Evolutionary conservation across 2,329 filamentous ascomycete species (phyloP).

Genomic region (Xylaria sp.): DNA sequence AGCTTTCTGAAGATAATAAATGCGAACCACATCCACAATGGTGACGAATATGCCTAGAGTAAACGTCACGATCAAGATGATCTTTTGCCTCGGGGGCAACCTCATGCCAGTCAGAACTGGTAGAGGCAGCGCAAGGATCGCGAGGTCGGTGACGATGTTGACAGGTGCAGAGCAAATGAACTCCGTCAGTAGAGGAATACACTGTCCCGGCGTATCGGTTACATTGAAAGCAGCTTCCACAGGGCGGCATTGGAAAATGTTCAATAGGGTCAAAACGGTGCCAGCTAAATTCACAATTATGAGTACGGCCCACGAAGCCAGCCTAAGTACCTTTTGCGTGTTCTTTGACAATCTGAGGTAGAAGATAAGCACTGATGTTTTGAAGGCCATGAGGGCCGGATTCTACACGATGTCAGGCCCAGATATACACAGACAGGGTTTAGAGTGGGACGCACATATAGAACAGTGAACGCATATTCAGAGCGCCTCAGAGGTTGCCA

Average conservation of each 20-base stretch:
- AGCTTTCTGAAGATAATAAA: conserved; percentile 88
- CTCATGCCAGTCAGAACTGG: conserved; percentile 89
- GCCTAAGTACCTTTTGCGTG: conserved; percentile 78
- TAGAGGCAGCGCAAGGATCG: conserved; percentile 87
- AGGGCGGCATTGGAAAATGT: conserved; percentile 86
- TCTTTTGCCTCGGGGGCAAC: conserved; percentile 85
- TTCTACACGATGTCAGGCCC: conserved; percentile 65
- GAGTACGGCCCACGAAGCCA: conserved; percentile 84
- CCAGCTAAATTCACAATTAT: conserved; percentile 83
- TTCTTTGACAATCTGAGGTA: conserved; percentile 86
- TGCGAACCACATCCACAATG: conserved; percentile 86
- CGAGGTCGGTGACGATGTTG: conserved; percentile 91
- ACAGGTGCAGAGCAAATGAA: conserved; percentile 83
- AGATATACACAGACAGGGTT: conserved; percentile 13
- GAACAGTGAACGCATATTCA: conserved; percentile 73
- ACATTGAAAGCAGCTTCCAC: conserved; percentile 74
- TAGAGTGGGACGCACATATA: conserved; percentile 62
- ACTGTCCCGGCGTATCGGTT: conserved; percentile 52
- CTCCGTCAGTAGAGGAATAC: conserved; percentile 69
- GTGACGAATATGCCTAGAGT: conserved; percentile 87
- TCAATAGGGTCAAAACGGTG: conserved; percentile 82
- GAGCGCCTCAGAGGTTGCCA: conserved; percentile 64
- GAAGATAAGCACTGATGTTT: conserved; percentile 92
- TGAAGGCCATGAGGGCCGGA: conserved; percentile 88
- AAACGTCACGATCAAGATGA: conserved; percentile 87